Evolutionary conservation across 2,329 filamentous ascomycete species (phyloP), one percentile per base, ranked within the genome.

Genomic region (Emmonsia crescens): DNA sequence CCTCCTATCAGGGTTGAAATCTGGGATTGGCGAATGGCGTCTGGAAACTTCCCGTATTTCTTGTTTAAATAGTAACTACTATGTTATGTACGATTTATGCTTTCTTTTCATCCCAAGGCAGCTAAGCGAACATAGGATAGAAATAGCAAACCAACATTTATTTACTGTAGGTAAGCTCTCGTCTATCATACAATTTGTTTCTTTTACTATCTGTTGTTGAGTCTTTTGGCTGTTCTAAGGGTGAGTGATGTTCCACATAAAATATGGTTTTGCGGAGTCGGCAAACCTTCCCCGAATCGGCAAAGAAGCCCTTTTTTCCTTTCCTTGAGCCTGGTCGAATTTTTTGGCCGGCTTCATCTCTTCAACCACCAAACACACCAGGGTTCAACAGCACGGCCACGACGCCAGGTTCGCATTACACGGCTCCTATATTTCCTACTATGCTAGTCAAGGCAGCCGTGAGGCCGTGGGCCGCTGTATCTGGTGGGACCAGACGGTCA

Each of bases 401-500:
- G 24, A 56, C 38, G 56, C 27, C 40, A 48, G 21, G 40, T 14
- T 42, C 56, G 19, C 36, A 58, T 44, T 51, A 5, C 44, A 44
- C 57, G 40, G 29, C 19, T 38, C n/a, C n/a, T n/a, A 33, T 48
- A 24, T 65, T 61, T 60, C 14, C 5, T 51, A 71, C 69, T 67
- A 85, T 85, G 83, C 75, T 85, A 70, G 79, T 80, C 70, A 80
- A 80, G 66, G 79, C 78, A 78, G 79, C 81, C 66, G 68, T 84
- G 61, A 74, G 78, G 64, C 79, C 76, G 73, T 75, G 78, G 62
- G 72, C 73, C 69, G 76, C 77, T 60, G 74, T 77, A 65, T 71
- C 78, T 66, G 75, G 74, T 52, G 60, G 71, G 63, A 66, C 68
- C 59, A 71, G 68, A 61, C 69, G 70, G 66, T 66, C 67, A 63